These are phyloP conservation scores for Biscogniauxia mediterranea DNA, from an alignment of 2,329 filamentous ascomycete species.

Conservation along the genomic window DNA sequence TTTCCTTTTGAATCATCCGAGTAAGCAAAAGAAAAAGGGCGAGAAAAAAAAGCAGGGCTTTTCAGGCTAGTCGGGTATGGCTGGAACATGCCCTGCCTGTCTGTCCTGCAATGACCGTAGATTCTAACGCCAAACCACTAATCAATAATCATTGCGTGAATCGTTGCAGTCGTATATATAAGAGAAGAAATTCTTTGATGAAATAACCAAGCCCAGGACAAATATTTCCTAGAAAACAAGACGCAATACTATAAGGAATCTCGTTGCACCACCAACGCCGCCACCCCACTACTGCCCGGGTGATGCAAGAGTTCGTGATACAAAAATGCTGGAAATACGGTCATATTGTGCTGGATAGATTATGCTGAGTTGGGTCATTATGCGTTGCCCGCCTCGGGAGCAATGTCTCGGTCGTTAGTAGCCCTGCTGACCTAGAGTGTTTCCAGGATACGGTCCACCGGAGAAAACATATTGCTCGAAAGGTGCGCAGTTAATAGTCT, in stretches of 20 bases:
- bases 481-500: constrained; percentile 37
- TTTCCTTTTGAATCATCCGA: constrained; percentile 7
- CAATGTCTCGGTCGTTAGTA: constrained; percentile 13
- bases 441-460: constrained; percentile 38
- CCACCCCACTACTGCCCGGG: not conserved
- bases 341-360: not conserved
- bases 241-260: constrained; percentile 3
- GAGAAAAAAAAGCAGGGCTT: not conserved
- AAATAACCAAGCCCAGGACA: not conserved
- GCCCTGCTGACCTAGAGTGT: constrained; percentile 17
- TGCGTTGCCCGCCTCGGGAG: not conserved
- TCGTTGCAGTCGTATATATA: constrained; percentile 7
- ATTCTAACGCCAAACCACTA: not conserved
- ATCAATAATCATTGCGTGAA: constrained; percentile 7
- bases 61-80: not conserved
- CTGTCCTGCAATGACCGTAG: not conserved
- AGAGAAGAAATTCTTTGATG: not conserved
- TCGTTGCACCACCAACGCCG: constrained; percentile 14
- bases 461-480: constrained; percentile 42
- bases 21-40: not conserved
- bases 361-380: not conserved
- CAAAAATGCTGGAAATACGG: not conserved
- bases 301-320: not conserved
- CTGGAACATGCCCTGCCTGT: not conserved
- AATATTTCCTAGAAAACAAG: not conserved